phyloP scores from a whole-genome alignment of 1,284 basidiomycete species.

The Fistulinella cinereoalba region DNA sequence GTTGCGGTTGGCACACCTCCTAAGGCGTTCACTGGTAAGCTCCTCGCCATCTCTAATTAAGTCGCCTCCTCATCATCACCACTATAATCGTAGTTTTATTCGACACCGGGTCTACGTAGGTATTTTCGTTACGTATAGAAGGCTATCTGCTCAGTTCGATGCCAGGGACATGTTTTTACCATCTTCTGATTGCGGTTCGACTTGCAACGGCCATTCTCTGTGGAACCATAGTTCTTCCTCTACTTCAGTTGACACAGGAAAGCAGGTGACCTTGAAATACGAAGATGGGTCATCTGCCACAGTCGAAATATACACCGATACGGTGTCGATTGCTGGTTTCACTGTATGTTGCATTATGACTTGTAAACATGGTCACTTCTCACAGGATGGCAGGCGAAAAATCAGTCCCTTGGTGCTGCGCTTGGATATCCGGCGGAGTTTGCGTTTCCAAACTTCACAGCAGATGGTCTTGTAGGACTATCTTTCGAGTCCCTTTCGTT shows the following conservation, averaged over 20 bases:
- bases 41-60: not conserved
- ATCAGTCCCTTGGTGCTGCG: conserved; percentile 33
- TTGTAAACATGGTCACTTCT: not conserved
- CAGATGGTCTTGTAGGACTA: conserved; percentile 38
- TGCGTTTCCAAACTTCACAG: conserved; percentile 12
- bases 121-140: not conserved
- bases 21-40: conserved; percentile 15
- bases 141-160: not conserved
- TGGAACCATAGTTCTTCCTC: conserved; percentile 37
- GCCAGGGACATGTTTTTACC: conserved; percentile 19
- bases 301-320: conserved; percentile 53
- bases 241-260: conserved; percentile 30
- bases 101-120: conserved; percentile 35
- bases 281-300: conserved; percentile 52
- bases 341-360: conserved; percentile 17
- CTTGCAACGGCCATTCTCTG: conserved; percentile 32
- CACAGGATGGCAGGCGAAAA: conserved; percentile 17
- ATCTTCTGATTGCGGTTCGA: conserved; percentile 18
- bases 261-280: conserved; percentile 47
- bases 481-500: conserved; percentile 15
- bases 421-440: conserved; percentile 24
- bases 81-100: conserved; percentile 39
- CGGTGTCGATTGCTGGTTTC: conserved; percentile 35
- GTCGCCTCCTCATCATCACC: not conserved
- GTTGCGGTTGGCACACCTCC: conserved; percentile 36